These are phyloP conservation scores for Pichia sp. DNA, from an alignment of 1,139 yeast genomes.

Conservation along the genomic window DNA sequence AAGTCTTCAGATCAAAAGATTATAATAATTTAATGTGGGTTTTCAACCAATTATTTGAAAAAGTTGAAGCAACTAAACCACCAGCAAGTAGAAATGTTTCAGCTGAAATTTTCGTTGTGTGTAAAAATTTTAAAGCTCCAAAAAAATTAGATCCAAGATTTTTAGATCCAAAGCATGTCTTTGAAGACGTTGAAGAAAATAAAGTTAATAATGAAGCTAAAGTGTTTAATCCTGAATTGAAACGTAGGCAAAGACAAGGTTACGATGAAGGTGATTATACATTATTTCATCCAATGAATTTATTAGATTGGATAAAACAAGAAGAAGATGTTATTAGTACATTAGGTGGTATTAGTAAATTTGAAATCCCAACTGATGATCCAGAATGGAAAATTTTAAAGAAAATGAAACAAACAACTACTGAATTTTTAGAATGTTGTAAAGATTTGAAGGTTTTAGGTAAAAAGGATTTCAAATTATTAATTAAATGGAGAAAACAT, in stretches of 20 bases:
- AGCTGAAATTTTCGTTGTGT: slow-evolving; percentile 96
- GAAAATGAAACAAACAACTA: slow-evolving; percentile 68
- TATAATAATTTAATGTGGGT: slow-evolving; percentile 97
- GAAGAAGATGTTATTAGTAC: slow-evolving; percentile 79
- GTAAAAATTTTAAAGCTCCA: slow-evolving; percentile 94
- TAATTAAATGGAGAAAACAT: slow-evolving; percentile 81
- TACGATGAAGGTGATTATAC: slow-evolving; percentile 91
- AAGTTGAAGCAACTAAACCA: slow-evolving; percentile 97
- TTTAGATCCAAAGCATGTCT: slow-evolving; percentile 86
- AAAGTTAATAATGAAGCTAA: slow-evolving; percentile 84
- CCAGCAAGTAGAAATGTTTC: slow-evolving; percentile 98
- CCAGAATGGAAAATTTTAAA: slow-evolving; percentile 67
- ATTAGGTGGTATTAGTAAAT: slow-evolving; percentile 64
- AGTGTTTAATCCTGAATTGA: slow-evolving; percentile 88
- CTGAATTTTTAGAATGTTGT: slow-evolving; percentile 74
- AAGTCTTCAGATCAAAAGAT: slow-evolving; percentile 95
- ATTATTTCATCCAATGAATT: slow-evolving; percentile 64
- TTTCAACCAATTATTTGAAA: slow-evolving; percentile 88
- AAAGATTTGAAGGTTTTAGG: slow-evolving; percentile 92
- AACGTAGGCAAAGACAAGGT: slow-evolving; percentile 89
- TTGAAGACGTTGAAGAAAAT: slow-evolving; percentile 80
- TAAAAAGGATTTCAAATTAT: slow-evolving; percentile 79
- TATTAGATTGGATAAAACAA: slow-evolving; percentile 68
- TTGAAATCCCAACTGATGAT: slow-evolving; percentile 55
- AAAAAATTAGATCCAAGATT: slow-evolving; percentile 88